Evolutionary conservation across 345 rosid species (phyloP).

Genomic region (Erodium maritimum): DNA sequence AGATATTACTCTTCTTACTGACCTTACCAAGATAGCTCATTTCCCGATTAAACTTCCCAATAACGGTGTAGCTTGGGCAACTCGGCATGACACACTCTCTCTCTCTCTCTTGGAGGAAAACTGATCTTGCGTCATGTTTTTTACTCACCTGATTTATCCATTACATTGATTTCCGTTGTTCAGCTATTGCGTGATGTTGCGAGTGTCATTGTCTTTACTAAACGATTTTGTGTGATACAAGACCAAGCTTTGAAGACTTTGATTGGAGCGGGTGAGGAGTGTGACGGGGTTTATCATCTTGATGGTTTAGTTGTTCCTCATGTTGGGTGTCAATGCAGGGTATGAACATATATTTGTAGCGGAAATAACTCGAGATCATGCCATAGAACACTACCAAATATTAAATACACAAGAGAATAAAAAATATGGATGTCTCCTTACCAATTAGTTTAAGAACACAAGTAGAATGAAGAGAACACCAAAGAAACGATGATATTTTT

Average conservation of each 20-base stretch:
- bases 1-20: background rate
- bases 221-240: constrained; percentile 5
- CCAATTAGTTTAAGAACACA: too few relatives aligned
- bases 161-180: background rate
- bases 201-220: too few relatives aligned
- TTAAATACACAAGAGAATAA: too few relatives aligned
- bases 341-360: too few relatives aligned
- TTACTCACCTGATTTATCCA: background rate
- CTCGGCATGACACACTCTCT: background rate
- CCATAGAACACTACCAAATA: too few relatives aligned
- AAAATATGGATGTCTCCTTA: too few relatives aligned
- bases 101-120: background rate
- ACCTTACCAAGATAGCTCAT: background rate
- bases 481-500: too few relatives aligned
- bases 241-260: constrained; percentile 14
- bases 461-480: too few relatives aligned
- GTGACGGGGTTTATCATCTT: background rate
- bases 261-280: constrained; percentile 9
- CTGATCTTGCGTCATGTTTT: background rate
- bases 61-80: background rate
- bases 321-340: too few relatives aligned
- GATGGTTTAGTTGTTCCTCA: too few relatives aligned
- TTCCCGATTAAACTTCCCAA: background rate
- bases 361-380: too few relatives aligned
- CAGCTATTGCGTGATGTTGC: too few relatives aligned